phyloP scores from a whole-genome alignment of 208 protist genomes.

The Willaertia magna region DNA sequence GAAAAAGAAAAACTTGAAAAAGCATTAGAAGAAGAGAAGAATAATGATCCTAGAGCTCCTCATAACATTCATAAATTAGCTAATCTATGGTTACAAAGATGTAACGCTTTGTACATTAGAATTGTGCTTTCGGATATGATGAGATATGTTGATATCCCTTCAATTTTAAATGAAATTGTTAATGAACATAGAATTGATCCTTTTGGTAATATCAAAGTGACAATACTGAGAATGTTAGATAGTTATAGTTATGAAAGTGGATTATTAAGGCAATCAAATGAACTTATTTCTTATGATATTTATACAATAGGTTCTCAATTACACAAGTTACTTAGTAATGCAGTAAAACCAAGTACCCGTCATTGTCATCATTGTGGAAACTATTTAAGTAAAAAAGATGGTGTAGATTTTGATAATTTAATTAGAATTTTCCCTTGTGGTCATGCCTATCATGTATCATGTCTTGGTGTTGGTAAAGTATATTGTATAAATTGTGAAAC shows the following conservation, averaged over 20 bases:
- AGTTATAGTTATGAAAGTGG: neutral
- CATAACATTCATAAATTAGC: neutral
- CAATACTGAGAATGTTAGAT: neutral
- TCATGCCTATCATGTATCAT: neutral
- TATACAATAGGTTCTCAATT: neutral
- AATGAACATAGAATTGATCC: neutral
- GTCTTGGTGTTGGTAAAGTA: neutral
- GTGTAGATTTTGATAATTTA: neutral
- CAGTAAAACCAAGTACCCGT: neutral
- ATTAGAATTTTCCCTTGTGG: neutral
- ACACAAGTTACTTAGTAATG: neutral
- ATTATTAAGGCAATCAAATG: neutral
- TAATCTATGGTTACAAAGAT: neutral
- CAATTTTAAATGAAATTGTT: neutral
- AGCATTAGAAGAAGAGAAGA: neutral
- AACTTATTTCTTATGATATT: neutral
- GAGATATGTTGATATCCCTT: neutral
- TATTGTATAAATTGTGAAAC: neutral
- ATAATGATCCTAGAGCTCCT: neutral
- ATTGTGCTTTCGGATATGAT: neutral
- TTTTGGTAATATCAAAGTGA: neutral
- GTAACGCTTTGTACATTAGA: neutral
- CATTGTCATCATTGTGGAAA: neutral
- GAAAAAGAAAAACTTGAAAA: neutral
- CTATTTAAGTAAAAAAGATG: neutral